These are phyloP conservation scores for Serendipita vermifera DNA, from an alignment of 768 basidiomycete species.

Conservation along the genomic window DNA sequence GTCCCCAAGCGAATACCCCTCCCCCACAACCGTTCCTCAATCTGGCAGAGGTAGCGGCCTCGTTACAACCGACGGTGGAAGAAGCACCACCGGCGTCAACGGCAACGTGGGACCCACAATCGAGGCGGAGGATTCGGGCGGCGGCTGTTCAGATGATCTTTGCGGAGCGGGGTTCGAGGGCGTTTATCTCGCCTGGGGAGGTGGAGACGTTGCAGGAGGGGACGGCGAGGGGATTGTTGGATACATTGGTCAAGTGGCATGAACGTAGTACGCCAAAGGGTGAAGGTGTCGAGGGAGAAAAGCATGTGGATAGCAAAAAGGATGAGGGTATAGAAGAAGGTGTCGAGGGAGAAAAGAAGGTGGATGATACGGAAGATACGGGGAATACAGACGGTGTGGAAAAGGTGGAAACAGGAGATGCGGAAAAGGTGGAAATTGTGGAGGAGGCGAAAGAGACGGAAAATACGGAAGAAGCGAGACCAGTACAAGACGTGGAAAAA, in stretches of 20 bases:
- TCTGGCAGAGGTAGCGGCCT: background rate
- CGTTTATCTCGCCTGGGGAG: slow-evolving; percentile 59
- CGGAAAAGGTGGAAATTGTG: too few species aligned
- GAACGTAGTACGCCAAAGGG: too few species aligned
- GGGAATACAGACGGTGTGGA: too few species aligned
- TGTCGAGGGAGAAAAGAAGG: too few species aligned
- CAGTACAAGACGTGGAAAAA: too few species aligned
- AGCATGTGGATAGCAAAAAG: too few species aligned
- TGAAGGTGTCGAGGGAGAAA: too few species aligned
- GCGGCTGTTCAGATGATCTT: slow-evolving; percentile 74
- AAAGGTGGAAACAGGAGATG: too few species aligned
- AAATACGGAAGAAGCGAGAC: too few species aligned
- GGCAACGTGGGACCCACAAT: background rate
- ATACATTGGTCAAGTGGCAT: slow-evolving; percentile 15
- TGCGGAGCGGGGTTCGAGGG: slow-evolving; percentile 56
- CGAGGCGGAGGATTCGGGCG: slow-evolving; percentile 42
- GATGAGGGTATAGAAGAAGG: too few species aligned
- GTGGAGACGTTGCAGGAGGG: slow-evolving; percentile 49
- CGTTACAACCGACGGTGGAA: background rate
- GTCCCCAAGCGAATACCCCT: slow-evolving; percentile 10
- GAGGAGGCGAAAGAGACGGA: too few species aligned
- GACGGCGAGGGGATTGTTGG: slow-evolving; percentile 25
- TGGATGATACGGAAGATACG: too few species aligned
- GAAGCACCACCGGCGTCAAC: background rate
- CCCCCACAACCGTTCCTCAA: slow-evolving; percentile 1